These are phyloP conservation scores for Oropetium thomaeum DNA, from an alignment of 176 grass and related monocot genomes.

Conservation along the genomic window DNA sequence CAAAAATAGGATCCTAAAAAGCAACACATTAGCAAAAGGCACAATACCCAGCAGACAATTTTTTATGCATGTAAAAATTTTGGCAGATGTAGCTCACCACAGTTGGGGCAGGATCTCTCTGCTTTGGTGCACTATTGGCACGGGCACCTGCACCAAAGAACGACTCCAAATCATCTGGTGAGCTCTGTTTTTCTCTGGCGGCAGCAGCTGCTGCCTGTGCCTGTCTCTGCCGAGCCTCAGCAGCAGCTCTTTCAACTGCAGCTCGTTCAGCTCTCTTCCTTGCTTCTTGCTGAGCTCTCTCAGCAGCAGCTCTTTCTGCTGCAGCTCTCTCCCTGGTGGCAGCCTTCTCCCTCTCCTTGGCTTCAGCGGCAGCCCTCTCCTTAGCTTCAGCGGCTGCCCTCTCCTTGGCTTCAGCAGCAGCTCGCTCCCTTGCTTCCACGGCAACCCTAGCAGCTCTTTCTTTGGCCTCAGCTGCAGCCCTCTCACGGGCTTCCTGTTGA, in stretches of 20 bases:
- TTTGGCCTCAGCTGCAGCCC: conserved; percentile 53
- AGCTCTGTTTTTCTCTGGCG: conserved; percentile 60
- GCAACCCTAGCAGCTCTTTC: conserved; percentile 51
- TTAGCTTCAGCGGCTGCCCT: conserved; percentile 18
- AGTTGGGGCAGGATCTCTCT: conserved; percentile 42
- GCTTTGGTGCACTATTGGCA: conserved; percentile 64
- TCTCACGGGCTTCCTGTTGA: conserved; percentile 58
- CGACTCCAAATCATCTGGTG: conserved; percentile 77
- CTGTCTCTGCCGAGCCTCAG: conserved; percentile 66
- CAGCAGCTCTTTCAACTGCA: conserved; percentile 69
- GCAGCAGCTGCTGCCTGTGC: conserved; percentile 52
- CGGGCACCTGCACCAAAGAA: conserved; percentile 58
- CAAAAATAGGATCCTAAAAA: conserved; percentile 74
- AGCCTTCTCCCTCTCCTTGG: conserved; percentile 52
- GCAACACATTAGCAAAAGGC: conserved; percentile 34
- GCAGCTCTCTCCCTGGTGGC: conserved; percentile 46
- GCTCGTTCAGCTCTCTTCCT: conserved; percentile 59
- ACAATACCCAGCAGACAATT: neutral
- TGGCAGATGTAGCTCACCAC: conserved; percentile 39
- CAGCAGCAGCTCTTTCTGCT: conserved; percentile 52
- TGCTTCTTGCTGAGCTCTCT: conserved; percentile 63
- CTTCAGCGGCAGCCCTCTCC: conserved; percentile 46
- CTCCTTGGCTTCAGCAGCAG: conserved; percentile 30
- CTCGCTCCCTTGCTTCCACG: conserved; percentile 43
- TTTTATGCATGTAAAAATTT: conserved; percentile 22